These are phyloP conservation scores for Xylariales sp. DNA, from an alignment of 2,329 filamentous ascomycete genomes.

Conservation along the genomic window DNA sequence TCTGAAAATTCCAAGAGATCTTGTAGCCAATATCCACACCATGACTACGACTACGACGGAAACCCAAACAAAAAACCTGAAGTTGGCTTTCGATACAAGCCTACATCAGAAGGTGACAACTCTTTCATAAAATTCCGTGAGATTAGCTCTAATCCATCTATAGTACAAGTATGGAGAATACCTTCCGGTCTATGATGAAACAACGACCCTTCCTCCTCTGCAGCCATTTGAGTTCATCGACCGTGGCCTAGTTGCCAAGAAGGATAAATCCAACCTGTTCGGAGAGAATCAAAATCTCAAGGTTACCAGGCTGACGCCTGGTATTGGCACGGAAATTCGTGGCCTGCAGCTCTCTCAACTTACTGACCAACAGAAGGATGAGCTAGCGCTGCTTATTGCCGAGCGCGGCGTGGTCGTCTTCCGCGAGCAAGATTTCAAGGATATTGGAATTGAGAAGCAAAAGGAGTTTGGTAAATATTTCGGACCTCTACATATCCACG, in stretches of 20 bases:
- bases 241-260: constrained; percentile 34
- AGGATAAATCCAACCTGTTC: constrained; percentile 35
- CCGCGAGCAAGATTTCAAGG: constrained; percentile 25
- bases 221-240: constrained; percentile 36
- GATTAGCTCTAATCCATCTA: too few species aligned
- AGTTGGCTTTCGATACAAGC: too few species aligned
- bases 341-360: constrained; percentile 21
- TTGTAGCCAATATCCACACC: too few species aligned
- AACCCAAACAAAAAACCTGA: too few species aligned
- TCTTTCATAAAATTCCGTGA: too few species aligned
- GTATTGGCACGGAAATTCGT: constrained; percentile 19
- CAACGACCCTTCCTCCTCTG: constrained; percentile 30
- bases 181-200: constrained; percentile 29
- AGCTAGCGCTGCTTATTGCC: constrained; percentile 19
- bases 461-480: constrained; percentile 34
- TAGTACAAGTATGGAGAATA: constrained; percentile 30
- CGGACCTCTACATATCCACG: constrained; percentile 33
- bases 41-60: too few species aligned
- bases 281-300: constrained; percentile 20
- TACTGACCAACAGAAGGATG: constrained; percentile 19
- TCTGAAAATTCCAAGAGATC: too few species aligned
- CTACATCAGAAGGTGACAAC: too few species aligned
- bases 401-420: constrained; percentile 23
- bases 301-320: constrained; percentile 19
- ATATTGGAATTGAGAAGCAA: constrained; percentile 30